Conservation (phyloP, 768 basidiomycete species). For the Kwoniella mangroviensis region DNA sequence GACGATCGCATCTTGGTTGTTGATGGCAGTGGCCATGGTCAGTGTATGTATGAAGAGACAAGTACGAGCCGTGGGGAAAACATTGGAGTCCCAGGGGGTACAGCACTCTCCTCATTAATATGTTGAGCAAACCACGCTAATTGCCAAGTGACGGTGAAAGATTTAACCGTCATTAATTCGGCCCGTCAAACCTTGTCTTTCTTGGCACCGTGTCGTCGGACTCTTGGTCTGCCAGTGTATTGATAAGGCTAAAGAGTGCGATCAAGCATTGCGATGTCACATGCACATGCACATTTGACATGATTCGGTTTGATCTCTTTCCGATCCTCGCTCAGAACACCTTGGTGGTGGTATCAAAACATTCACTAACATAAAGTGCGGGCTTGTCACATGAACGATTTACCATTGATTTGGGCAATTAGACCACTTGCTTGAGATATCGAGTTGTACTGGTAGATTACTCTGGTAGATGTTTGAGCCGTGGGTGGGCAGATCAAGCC, state of each 20-base stretch:
- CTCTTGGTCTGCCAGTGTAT: conserved; percentile 1
- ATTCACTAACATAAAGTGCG: background rate
- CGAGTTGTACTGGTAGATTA: background rate
- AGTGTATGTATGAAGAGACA: background rate
- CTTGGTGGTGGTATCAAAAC: background rate
- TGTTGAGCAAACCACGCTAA: background rate
- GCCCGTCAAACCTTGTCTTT: background rate
- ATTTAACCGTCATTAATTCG: background rate
- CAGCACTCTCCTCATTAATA: background rate
- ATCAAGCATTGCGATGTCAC: background rate
- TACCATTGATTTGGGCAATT: background rate
- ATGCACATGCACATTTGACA: background rate
- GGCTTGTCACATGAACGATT: background rate
- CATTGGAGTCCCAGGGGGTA: background rate
- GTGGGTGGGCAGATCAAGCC: background rate
- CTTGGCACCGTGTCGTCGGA: conserved; percentile 1
- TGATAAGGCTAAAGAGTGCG: background rate
- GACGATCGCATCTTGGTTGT: background rate
- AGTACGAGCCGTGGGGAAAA: conserved; percentile 1
- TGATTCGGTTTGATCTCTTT: background rate
- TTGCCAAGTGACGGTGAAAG: background rate
- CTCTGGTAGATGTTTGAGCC: background rate
- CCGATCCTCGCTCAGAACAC: background rate
- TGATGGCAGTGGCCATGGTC: background rate
- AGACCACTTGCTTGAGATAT: background rate